A percentile compares a stretch with the other conserved stretches of the same genome.
These are phyloP conservation scores for Verticillium tricorpus DNA, from an alignment of 2,329 filamentous ascomycete genomes.

Conservation along the genomic window DNA sequence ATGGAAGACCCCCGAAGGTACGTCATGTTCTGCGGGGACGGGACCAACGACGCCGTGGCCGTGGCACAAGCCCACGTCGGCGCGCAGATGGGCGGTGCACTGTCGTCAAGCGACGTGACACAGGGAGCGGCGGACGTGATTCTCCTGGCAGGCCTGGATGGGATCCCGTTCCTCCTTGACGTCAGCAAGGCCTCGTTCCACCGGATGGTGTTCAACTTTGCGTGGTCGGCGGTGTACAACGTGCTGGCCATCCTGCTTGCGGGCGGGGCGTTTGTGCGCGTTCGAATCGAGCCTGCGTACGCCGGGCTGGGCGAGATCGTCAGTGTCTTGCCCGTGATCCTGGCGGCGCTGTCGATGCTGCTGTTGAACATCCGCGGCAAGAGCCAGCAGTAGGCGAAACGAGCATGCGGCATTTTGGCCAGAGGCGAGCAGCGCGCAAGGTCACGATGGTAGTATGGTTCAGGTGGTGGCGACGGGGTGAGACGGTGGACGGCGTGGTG, in stretches of 20 bases:
- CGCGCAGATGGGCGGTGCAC: slow-evolving; percentile 47
- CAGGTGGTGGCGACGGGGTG: background rate
- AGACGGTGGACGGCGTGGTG: background rate
- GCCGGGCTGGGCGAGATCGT: slow-evolving; percentile 62
- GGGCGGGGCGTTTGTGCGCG: slow-evolving; percentile 50
- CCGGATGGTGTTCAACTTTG: slow-evolving; percentile 56
- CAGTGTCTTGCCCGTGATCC: slow-evolving; percentile 59
- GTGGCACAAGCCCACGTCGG: slow-evolving; percentile 58
- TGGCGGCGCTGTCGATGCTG: slow-evolving; percentile 24
- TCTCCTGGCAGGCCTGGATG: slow-evolving; percentile 46
- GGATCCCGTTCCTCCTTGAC: slow-evolving; percentile 47
- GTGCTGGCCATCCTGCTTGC: slow-evolving; percentile 55
- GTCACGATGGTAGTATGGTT: background rate
- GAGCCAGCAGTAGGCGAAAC: background rate
- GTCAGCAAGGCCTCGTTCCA: slow-evolving; percentile 29
- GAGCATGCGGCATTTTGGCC: background rate
- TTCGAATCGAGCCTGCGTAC: slow-evolving; percentile 42
- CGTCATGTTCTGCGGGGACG: slow-evolving; percentile 59
- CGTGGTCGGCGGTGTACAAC: slow-evolving; percentile 60
- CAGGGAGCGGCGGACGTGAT: slow-evolving; percentile 53
- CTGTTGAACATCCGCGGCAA: slow-evolving; percentile 6
- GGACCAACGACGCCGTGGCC: slow-evolving; percentile 60
- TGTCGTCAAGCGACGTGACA: slow-evolving; percentile 45
- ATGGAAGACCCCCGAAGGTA: slow-evolving; percentile 19
- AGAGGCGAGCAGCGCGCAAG: background rate